phyloP scores from a whole-genome alignment of 805 yeast species.

The Wickerhamomyces bisporus region DNA sequence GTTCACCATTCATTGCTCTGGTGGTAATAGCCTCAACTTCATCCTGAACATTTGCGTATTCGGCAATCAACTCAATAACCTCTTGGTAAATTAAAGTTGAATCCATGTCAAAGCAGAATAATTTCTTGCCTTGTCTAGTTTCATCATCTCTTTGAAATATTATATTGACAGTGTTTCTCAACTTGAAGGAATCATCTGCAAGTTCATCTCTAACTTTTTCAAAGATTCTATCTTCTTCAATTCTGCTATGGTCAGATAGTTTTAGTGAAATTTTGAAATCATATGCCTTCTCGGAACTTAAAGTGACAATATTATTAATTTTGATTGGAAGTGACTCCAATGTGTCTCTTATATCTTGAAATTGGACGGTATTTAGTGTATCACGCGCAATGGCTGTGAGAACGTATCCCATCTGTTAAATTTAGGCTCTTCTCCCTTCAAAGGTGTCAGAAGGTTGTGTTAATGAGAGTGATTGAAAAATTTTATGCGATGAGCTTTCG shows the following conservation, averaged over 20 bases:
- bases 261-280: constrained; percentile 27
- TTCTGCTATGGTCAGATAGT: constrained; percentile 14
- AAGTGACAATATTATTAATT: constrained; percentile 22
- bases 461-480: too few species aligned
- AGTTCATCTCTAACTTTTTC: constrained; percentile 9
- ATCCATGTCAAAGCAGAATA: constrained; percentile 96
- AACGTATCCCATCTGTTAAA: constrained; percentile 14
- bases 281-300: constrained; percentile 33
- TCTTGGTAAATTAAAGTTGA: constrained; percentile 94
- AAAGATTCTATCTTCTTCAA: constrained; percentile 11
- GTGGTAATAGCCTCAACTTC: constrained; percentile 87
- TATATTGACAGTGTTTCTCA: constrained; percentile 32
- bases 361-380: constrained; percentile 14
- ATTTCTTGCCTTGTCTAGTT: constrained; percentile 34
- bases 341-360: constrained; percentile 20
- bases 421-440: too few species aligned
- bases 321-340: constrained; percentile 27
- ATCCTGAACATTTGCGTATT: constrained; percentile 84
- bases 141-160: constrained; percentile 35
- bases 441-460: too few species aligned
- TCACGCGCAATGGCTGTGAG: constrained; percentile 26
- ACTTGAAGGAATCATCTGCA: constrained; percentile 5
- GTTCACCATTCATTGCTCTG: constrained; percentile 94
- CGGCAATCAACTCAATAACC: constrained; percentile 93
- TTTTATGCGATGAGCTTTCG: too few species aligned